Evolutionary conservation across 768 basidiomycete genomes (phyloP).

Genomic region (Butyriboletus loyo): DNA sequence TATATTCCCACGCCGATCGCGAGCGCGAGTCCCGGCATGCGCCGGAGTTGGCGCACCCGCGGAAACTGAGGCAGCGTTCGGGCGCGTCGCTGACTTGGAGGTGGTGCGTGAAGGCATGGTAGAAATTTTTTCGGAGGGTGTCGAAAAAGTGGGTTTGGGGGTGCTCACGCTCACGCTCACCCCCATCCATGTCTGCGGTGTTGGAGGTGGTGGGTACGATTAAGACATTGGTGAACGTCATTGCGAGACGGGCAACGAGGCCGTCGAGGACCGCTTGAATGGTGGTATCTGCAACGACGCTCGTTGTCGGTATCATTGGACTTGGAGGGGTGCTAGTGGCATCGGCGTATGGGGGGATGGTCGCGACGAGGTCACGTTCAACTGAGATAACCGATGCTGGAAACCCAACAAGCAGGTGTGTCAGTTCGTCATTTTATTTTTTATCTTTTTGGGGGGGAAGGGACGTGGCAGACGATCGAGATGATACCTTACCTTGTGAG

Average conservation of each 20-base stretch:
- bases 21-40: neutral
- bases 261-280: neutral
- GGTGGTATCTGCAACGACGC: neutral
- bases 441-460: neutral
- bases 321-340: neutral
- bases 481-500: neutral
- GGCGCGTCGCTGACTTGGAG: neutral
- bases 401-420: neutral
- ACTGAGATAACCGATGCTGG: neutral
- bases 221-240: neutral
- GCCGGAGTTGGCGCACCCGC: neutral
- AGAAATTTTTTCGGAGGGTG: slow-evolving; percentile 2
- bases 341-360: neutral
- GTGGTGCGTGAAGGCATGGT: neutral
- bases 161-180: too few species aligned
- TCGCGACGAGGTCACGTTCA: neutral
- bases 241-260: slow-evolving; percentile 1
- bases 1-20: slow-evolving; percentile 5
- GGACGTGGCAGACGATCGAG: neutral
- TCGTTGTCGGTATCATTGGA: neutral
- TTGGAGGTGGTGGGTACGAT: neutral
- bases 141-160: neutral
- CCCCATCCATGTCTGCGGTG: neutral
- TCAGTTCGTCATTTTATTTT: neutral
- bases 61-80: slow-evolving; percentile 1